Evolutionary conservation across 805 yeast species (phyloP), one percentile per base, ranked within the genome.

Genomic region (Lachancea cidri): DNA sequence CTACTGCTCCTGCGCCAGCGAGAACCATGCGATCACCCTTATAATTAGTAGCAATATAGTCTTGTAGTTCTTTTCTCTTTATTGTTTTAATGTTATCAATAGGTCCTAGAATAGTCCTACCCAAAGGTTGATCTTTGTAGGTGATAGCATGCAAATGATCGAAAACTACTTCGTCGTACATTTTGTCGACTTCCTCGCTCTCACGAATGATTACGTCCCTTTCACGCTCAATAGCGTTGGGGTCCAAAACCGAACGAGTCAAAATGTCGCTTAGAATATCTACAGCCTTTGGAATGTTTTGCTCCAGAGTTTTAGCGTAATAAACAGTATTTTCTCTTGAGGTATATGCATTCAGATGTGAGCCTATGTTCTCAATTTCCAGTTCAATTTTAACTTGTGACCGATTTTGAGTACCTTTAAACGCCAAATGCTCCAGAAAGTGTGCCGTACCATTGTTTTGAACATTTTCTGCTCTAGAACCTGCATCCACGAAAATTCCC

Each of bases 401-500:
- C 61, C 98, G 76, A 42, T 72, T 73, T 40, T 73, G 65, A 11
- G 99, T 93, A 17, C 99, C 99, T 50, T 93, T 93, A 71, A 93
- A 93, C 7, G 98, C 95, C 57, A 93, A 71, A 66, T 93, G 99
- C 65, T 93, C 99, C 43, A 93, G 68, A 61, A 93, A 93, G 67
- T 93, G 99, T 0, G 99, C 99, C 5, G 98, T 89, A 36, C 99
- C 99, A 53, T 88, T 88, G 57, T 74, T 74, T 55, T 85, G 79
- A 35, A 72, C 71, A 55, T 79, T 83, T 65, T 93, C 99, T 3
- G 98, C 98, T 47, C 99, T 74, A 3, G 97, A 89, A 2, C 99
- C 99, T 31, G 98, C 96, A 66, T 93, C 96, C 47, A 93, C 88
- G 91, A 96, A 94, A 41, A 93, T 91, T 2, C 98, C 98, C 11